phyloP scores from a whole-genome alignment of 352 stramenopile genomes.

The Phytophthora citrophthora region DNA sequence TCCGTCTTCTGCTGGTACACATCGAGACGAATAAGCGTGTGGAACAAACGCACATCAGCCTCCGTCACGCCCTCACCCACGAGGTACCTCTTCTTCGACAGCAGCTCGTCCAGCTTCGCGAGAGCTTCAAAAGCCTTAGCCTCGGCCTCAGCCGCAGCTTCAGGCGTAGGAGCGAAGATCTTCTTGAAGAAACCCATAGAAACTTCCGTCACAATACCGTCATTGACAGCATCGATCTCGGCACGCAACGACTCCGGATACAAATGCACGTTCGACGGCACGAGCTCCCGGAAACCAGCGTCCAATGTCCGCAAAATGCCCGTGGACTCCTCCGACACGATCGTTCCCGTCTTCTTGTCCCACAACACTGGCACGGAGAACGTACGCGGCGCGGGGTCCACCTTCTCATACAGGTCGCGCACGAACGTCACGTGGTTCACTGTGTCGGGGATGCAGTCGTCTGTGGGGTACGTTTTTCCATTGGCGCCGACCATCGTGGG shows the following conservation, averaged over 20 bases:
- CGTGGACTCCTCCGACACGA: slow-evolving; percentile 87
- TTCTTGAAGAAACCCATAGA: not conserved
- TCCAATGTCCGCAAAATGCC: slow-evolving; percentile 72
- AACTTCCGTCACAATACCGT: slow-evolving; percentile 5
- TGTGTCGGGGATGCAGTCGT: slow-evolving; percentile 27
- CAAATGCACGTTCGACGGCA: slow-evolving; percentile 44
- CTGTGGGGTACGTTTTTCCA: slow-evolving; percentile 25
- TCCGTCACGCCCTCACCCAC: slow-evolving; percentile 32
- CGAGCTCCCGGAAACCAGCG: slow-evolving; percentile 47
- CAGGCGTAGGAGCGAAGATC: not conserved
- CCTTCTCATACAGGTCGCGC: slow-evolving; percentile 51
- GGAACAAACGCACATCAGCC: not conserved
- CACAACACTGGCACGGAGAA: slow-evolving; percentile 76
- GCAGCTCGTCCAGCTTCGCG: slow-evolving; percentile 5
- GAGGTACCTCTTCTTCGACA: slow-evolving; percentile 32
- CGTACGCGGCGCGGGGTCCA: slow-evolving; percentile 15
- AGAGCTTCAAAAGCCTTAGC: not conserved
- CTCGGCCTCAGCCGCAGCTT: slow-evolving; percentile 1
- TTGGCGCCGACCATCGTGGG: slow-evolving; percentile 8
- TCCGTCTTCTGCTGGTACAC: slow-evolving; percentile 27
- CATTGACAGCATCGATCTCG: slow-evolving; percentile 8
- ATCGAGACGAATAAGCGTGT: slow-evolving; percentile 36
- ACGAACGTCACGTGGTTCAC: slow-evolving; percentile 37
- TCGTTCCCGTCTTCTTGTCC: slow-evolving; percentile 70
- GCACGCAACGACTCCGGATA: slow-evolving; percentile 45